These are phyloP conservation scores for Hericium coralloides DNA, from an alignment of 768 basidiomycete genomes.

Conservation along the genomic window DNA sequence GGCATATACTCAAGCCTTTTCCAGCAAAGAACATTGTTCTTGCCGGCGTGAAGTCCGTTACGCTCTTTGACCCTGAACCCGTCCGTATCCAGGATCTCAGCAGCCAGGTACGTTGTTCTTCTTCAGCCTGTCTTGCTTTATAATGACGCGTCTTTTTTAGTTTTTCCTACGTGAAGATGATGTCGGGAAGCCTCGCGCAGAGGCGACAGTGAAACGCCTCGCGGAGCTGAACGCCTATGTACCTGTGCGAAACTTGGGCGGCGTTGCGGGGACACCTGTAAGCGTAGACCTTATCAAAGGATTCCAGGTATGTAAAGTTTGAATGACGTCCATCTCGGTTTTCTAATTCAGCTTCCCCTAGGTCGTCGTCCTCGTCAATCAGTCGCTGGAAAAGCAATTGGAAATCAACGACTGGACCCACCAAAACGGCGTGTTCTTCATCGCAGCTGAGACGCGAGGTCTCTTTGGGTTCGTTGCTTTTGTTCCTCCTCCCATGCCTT, in stretches of 20 bases:
- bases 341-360: conserved; percentile 20
- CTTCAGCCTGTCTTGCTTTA: not conserved
- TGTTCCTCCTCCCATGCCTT: not conserved
- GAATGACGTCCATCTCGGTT: not conserved
- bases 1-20: conserved; percentile 1
- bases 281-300: conserved; percentile 73
- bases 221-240: conserved; percentile 96
- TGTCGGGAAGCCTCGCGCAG: conserved; percentile 80
- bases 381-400: conserved; percentile 69
- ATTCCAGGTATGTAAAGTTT: conserved; percentile 59
- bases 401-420: conserved; percentile 97
- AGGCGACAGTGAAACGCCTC: conserved; percentile 78
- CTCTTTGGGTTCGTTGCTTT: conserved; percentile 71
- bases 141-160: conserved; percentile 30
- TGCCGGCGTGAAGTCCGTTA: conserved; percentile 96
- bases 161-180: conserved; percentile 90
- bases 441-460: conserved; percentile 84
- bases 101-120: conserved; percentile 59
- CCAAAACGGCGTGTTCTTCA: conserved; percentile 80
- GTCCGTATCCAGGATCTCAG: conserved; percentile 86
- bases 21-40: conserved; percentile 90
- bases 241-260: conserved; percentile 82
- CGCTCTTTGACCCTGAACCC: conserved; percentile 87
- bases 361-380: conserved; percentile 87
- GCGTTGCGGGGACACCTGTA: conserved; percentile 67